A percentile compares a stretch with the other conserved stretches of the same genome.
These are phyloP conservation scores for Solanum clarkiae DNA, from an alignment of 257 asterid genomes.

Conservation along the genomic window DNA sequence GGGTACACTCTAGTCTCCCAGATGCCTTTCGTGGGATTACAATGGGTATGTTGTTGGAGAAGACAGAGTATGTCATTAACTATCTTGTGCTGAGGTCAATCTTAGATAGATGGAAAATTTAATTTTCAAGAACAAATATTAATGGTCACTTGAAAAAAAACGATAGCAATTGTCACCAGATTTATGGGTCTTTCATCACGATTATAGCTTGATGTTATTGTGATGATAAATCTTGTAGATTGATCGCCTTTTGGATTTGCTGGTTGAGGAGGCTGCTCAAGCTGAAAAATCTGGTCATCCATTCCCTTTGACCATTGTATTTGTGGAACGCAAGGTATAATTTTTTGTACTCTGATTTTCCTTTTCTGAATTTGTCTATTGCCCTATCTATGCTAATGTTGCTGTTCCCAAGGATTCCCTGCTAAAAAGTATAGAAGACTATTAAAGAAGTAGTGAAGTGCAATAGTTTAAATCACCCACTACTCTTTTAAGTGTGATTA, in stretches of 20 bases:
- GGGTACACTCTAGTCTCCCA: not conserved
- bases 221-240: conserved; percentile 33
- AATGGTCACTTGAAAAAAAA: not conserved
- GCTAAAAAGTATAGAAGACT: not conserved
- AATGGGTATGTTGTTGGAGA: not conserved
- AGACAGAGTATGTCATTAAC: not conserved
- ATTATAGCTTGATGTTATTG: not conserved
- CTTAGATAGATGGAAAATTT: not conserved
- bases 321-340: conserved; percentile 85
- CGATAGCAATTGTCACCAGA: not conserved
- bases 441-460: not conserved
- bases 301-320: conserved; percentile 81
- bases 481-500: not conserved
- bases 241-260: conserved; percentile 68
- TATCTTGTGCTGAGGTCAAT: not conserved
- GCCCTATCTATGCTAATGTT: not conserved
- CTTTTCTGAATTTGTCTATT: not conserved
- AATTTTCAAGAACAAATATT: not conserved
- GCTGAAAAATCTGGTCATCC: conserved; percentile 53
- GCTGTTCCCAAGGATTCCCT: not conserved
- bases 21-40: not conserved
- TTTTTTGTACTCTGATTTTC: not conserved
- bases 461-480: not conserved
- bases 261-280: conserved; percentile 74
- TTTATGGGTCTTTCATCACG: not conserved